phyloP scores from a whole-genome alignment of 768 basidiomycete species.

The Coprinopsis strossmayeri region DNA sequence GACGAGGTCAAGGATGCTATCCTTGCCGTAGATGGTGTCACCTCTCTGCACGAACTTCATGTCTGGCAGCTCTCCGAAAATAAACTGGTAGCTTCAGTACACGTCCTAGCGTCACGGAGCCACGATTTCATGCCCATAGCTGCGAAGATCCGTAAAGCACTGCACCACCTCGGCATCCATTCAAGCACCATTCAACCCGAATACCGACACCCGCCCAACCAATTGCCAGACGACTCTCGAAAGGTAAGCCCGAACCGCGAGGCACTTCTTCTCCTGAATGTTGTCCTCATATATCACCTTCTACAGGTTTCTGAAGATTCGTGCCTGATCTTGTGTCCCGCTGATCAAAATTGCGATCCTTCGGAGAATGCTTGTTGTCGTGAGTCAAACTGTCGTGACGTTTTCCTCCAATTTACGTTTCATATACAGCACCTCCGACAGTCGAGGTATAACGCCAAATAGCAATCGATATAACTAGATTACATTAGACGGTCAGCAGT shows the following conservation, averaged over 20 bases:
- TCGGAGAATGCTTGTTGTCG: conserved; percentile 75
- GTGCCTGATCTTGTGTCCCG: conserved; percentile 69
- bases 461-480: conserved; percentile 5
- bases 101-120: conserved; percentile 77
- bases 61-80: conserved; percentile 96
- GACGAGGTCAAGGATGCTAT: conserved; percentile 87
- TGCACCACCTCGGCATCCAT: conserved; percentile 92
- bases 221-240: conserved; percentile 38
- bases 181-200: conserved; percentile 94
- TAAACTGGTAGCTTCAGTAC: conserved; percentile 93
- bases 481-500: conserved; percentile 11
- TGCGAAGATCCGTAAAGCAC: conserved; percentile 70
- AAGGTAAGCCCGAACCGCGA: conserved; percentile 32
- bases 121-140: conserved; percentile 92
- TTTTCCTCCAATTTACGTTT: conserved; percentile 5
- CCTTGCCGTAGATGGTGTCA: conserved; percentile 74
- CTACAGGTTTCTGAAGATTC: conserved; percentile 46
- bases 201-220: conserved; percentile 38
- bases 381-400: conserved; percentile 31
- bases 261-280: no score
- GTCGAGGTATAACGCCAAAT: conserved; percentile 30
- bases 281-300: conserved; percentile 6
- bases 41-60: conserved; percentile 89
- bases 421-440: conserved; percentile 37
- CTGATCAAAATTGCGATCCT: conserved; percentile 62